phyloP scores from a whole-genome alignment of 2,329 filamentous ascomycete genomes.

The Juglanconis sp. region DNA sequence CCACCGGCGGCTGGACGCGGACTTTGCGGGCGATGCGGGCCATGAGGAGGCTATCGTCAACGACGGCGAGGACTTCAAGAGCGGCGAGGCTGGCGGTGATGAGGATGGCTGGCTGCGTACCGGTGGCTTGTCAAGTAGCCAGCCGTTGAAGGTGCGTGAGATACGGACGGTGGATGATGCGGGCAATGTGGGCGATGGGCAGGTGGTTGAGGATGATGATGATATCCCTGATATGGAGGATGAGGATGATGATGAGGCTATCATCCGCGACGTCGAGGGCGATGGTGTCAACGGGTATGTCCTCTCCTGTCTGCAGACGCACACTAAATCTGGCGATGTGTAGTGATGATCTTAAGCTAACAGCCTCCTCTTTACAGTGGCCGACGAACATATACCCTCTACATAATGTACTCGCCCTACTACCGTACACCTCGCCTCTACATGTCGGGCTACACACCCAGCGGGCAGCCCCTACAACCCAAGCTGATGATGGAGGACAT shows the following conservation, averaged over 20 bases:
- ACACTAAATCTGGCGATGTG: neutral
- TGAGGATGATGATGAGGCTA: constrained; percentile 94
- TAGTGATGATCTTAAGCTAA: constrained; percentile 12
- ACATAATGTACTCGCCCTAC: constrained; percentile 96
- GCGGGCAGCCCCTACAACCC: constrained; percentile 54
- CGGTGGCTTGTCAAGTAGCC: constrained; percentile 71
- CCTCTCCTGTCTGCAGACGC: neutral
- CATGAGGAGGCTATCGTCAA: constrained; percentile 83
- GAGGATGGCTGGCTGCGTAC: constrained; percentile 93
- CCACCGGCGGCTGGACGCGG: constrained; percentile 83
- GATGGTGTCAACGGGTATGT: constrained; percentile 45
- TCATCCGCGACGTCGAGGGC: constrained; percentile 71
- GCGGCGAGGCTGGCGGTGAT: constrained; percentile 48
- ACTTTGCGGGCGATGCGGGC: constrained; percentile 85
- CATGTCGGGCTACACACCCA: constrained; percentile 81
- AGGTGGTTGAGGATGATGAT: constrained; percentile 66
- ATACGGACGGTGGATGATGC: constrained; percentile 87
- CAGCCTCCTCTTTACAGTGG: constrained; percentile 49
- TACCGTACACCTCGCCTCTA: constrained; percentile 95
- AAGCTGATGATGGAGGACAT: constrained; percentile 39
- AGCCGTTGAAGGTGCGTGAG: constrained; percentile 73
- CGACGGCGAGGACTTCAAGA: constrained; percentile 65
- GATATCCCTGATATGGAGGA: constrained; percentile 99
- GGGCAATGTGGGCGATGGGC: constrained; percentile 76
- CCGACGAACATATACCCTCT: constrained; percentile 91